Evolutionary conservation across 2,329 filamentous ascomycete genomes (phyloP), one percentile per base, ranked within the genome.

Genomic region (Dothiorella sarmentorum): DNA sequence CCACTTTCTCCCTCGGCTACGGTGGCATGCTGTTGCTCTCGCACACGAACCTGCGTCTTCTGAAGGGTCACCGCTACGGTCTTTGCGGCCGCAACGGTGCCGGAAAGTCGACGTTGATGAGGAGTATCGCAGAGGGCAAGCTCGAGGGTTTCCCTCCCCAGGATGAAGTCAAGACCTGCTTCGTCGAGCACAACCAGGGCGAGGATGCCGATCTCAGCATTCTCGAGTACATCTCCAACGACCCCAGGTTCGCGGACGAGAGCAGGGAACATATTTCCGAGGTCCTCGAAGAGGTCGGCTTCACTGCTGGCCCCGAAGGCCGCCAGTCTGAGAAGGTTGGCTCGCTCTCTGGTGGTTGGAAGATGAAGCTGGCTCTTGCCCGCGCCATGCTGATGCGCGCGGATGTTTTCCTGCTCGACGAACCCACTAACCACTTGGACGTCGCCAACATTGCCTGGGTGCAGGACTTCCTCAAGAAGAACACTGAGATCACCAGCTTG

Each of bases 81-180:
- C 89, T 99, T 17, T 97, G 93, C 69, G 94, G 94, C 68, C 89
- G 93, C 67, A 99, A 99, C 73, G 94, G 94, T 78, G 91, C 92
- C 59, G 94, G 94, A 71, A 99, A 99, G 79, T 97, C 94, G n/a
- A 99, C 94, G 1, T 83, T 99, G 60, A 97, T 99, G 94, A 90
- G 91, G 72, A 91, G 89, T 73, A 99, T 99, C 68, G 90, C 94
- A 52, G 88, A 88, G 61, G 93, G 92, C 70, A 99, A 99, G 81
- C 83, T 99, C 3, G 94, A 99, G 75, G 94, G 94, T 7, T 99
- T 99, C 78, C 94, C 94, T 35, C 81, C 91, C 15, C 91, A 94
- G 72, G 91, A 97, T 64, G 88, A 92, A 61, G 86, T 99, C 68
- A 89, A 90, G 67, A 97, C 93, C 10, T 97, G 93, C 77, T 99